These are phyloP conservation scores for Plectosphaerella cucumerina DNA, from an alignment of 2,329 filamentous ascomycete genomes.

Conservation along the genomic window DNA sequence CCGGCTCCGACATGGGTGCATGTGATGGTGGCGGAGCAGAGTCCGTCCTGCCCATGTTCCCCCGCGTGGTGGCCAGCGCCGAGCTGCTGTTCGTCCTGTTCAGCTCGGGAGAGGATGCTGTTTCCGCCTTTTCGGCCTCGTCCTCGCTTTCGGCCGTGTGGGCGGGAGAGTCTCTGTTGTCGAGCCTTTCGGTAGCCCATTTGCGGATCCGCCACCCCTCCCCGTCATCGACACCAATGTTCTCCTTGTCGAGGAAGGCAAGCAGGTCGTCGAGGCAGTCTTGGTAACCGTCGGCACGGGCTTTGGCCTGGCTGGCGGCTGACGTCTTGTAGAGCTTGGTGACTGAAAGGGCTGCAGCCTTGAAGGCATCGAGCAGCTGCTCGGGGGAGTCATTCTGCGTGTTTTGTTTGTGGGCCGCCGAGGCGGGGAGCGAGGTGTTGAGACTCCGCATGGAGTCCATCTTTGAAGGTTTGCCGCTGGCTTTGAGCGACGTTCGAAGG, in stretches of 20 bases:
- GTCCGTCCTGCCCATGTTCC: slow-evolving; percentile 25
- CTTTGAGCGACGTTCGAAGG: neutral
- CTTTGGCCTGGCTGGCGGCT: slow-evolving; percentile 69
- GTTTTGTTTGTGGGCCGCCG: slow-evolving; percentile 17
- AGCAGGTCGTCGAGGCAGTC: slow-evolving; percentile 89
- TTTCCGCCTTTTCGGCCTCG: slow-evolving; percentile 60
- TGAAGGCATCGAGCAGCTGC: slow-evolving; percentile 82
- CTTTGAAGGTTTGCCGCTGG: slow-evolving; percentile 1
- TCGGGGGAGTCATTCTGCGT: slow-evolving; percentile 43
- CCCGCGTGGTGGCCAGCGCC: slow-evolving; percentile 9
- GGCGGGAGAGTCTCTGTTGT: slow-evolving; percentile 53
- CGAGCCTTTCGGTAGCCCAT: slow-evolving; percentile 67
- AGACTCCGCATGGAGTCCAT: slow-evolving; percentile 29
- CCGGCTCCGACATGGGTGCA: slow-evolving; percentile 12
- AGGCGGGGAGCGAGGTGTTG: slow-evolving; percentile 15
- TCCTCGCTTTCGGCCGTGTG: slow-evolving; percentile 64
- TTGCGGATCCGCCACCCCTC: slow-evolving; percentile 63
- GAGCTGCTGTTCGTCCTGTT: slow-evolving; percentile 38
- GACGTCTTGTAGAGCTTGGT: slow-evolving; percentile 96
- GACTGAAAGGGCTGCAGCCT: slow-evolving; percentile 85
- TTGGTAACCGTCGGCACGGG: slow-evolving; percentile 81
- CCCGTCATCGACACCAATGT: slow-evolving; percentile 72
- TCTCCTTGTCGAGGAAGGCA: slow-evolving; percentile 77
- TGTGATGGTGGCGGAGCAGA: slow-evolving; percentile 22
- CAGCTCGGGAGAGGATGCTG: slow-evolving; percentile 54